Evolutionary conservation across 78 protist species (phyloP).

Genomic region (Andalucia godoyi): DNA sequence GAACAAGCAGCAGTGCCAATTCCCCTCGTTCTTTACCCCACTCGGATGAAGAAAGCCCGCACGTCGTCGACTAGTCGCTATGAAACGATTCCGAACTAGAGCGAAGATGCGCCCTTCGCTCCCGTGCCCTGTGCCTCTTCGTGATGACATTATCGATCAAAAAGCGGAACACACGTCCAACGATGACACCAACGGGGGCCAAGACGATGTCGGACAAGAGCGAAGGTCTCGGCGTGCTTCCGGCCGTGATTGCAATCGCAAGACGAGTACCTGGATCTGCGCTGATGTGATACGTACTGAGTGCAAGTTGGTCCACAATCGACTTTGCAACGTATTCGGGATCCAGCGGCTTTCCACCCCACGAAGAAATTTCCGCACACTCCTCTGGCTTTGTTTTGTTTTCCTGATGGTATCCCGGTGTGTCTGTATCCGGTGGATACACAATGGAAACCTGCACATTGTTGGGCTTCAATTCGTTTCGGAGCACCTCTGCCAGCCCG

Average conservation of each 20-base stretch:
- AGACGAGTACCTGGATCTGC: not conserved
- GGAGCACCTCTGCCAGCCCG: slow-evolving; percentile 31
- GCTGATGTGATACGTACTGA: not conserved
- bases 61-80: no score
- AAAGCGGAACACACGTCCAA: not conserved
- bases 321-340: slow-evolving; percentile 4
- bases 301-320: not conserved
- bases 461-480: slow-evolving; percentile 8
- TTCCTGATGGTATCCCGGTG: slow-evolving; percentile 40
- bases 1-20: no score
- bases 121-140: no score
- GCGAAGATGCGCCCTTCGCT: no score
- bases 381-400: slow-evolving; percentile 29
- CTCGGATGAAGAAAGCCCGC: no score
- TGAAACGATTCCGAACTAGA: no score
- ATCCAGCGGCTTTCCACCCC: not conserved
- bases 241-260: not conserved
- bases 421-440: slow-evolving; percentile 40
- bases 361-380: not conserved
- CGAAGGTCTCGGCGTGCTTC: not conserved
- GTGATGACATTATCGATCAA: no score
- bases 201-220: not conserved
- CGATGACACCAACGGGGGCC: not conserved
- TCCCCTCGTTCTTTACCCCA: no score
- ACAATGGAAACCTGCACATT: slow-evolving; percentile 4